These are phyloP conservation scores for Onygena corvina DNA, from an alignment of 2,329 filamentous ascomycete species.

Conservation along the genomic window DNA sequence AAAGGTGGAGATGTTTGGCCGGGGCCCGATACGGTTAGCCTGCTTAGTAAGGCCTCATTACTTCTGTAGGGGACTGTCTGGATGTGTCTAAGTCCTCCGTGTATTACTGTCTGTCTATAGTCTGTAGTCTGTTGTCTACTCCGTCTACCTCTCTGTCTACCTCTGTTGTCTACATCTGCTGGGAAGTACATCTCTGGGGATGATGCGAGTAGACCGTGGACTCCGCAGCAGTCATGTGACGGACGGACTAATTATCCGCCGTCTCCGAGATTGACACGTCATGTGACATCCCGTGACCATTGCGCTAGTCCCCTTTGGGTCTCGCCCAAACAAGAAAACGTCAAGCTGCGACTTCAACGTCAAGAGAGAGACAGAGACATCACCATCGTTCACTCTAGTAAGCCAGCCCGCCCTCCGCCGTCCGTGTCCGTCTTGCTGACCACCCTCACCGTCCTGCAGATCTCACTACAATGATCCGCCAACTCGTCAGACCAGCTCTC, in stretches of 20 bases:
- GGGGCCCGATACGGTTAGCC: constrained; percentile 11
- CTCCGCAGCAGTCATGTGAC: neutral
- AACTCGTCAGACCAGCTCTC: constrained; percentile 47
- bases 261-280: neutral
- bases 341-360: neutral
- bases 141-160: too few species aligned
- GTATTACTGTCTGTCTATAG: too few species aligned
- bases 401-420: too few species aligned
- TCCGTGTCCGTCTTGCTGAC: too few species aligned
- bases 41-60: neutral
- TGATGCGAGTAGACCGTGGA: too few species aligned
- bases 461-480: constrained; percentile 61
- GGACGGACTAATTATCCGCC: neutral
- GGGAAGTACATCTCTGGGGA: too few species aligned
- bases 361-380: neutral
- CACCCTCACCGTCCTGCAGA: too few species aligned
- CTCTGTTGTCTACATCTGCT: too few species aligned
- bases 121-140: too few species aligned
- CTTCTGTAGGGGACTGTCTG: neutral
- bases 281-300: too few species aligned
- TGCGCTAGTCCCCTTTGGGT: constrained; percentile 1
- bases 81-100: too few species aligned
- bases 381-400: too few species aligned
- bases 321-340: neutral
- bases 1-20: constrained; percentile 14